These are phyloP conservation scores for Phlyctochytrium arcticum DNA, from an alignment of 192 early-diverging fungal genomes.

Conservation along the genomic window DNA sequence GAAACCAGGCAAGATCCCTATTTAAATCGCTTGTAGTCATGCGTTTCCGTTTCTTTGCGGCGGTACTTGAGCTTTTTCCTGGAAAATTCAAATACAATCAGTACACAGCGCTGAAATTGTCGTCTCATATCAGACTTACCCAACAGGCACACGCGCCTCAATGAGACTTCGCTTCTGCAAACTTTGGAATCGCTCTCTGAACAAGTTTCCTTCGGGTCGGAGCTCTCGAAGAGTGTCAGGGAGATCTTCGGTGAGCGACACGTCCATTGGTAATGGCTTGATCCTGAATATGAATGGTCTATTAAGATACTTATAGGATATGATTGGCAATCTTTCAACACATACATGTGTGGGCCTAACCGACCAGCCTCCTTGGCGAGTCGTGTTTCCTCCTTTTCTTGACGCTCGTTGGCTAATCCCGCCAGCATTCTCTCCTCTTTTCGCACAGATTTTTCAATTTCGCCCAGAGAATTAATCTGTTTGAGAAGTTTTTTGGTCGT, in stretches of 20 bases:
- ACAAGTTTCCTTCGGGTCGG: conserved; percentile 51
- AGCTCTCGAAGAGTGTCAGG: conserved; percentile 40
- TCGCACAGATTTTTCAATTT: conserved; percentile 26
- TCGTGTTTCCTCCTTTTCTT: conserved; percentile 2
- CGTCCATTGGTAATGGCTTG: conserved; percentile 37
- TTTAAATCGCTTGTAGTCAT: conserved; percentile 56
- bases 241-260: conserved; percentile 48
- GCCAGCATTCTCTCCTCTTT: conserved; percentile 22
- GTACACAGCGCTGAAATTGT: too few relatives aligned
- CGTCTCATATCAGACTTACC: too few relatives aligned
- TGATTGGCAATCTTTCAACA: too few relatives aligned
- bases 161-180: conserved; percentile 48
- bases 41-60: conserved; percentile 44
- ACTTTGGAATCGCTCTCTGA: conserved; percentile 47
- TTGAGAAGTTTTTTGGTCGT: conserved; percentile 17
- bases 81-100: too few relatives aligned
- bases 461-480: conserved; percentile 14
- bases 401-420: conserved; percentile 1
- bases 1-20: too few relatives aligned
- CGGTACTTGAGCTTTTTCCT: conserved; percentile 35
- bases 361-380: conserved; percentile 17
- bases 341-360: conserved; percentile 25
- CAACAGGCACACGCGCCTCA: conserved; percentile 47
- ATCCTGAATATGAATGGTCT: too few relatives aligned
- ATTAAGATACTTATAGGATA: too few relatives aligned